These are phyloP conservation scores for Mycena olivaceomarginata DNA, from an alignment of 768 basidiomycete species.

Conservation along the genomic window DNA sequence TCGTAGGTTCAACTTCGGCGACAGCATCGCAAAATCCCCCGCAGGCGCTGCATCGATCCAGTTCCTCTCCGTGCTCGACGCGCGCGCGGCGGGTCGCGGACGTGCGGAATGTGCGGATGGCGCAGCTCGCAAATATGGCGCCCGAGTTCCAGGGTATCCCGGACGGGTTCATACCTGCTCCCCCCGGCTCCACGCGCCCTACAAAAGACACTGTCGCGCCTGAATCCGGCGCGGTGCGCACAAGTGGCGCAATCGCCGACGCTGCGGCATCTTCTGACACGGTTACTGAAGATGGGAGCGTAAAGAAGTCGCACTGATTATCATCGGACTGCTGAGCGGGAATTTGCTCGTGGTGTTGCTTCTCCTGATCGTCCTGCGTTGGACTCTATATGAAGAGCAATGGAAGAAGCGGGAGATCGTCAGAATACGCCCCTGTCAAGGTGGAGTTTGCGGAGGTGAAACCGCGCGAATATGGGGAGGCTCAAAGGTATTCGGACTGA, in stretches of 20 bases:
- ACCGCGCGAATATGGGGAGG: too few species aligned
- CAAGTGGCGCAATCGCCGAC: too few species aligned
- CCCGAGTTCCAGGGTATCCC: background rate
- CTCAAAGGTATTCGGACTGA: too few species aligned
- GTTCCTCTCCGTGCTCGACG: conserved; percentile 13
- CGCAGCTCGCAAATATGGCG: background rate
- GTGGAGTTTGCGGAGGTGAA: too few species aligned
- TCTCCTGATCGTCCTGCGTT: background rate
- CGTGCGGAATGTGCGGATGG: conserved; percentile 9
- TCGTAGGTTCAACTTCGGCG: conserved; percentile 11
- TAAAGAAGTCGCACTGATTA: conserved; percentile 28
- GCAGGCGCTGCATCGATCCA: background rate
- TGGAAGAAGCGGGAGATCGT: too few species aligned
- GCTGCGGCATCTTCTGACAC: too few species aligned
- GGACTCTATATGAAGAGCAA: too few species aligned
- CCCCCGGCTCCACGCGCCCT: background rate
- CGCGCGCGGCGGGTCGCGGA: background rate
- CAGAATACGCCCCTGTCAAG: too few species aligned
- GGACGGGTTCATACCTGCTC: background rate
- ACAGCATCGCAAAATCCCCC: conserved; percentile 4
- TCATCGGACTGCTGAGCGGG: conserved; percentile 36
- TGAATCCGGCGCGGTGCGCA: too few species aligned
- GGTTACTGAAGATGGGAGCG: too few species aligned
- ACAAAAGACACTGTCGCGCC: too few species aligned
- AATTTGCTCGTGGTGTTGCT: conserved; percentile 16